Conservation (phyloP, 1,284 basidiomycete species). For the Fistulinella staudtii region DNA sequence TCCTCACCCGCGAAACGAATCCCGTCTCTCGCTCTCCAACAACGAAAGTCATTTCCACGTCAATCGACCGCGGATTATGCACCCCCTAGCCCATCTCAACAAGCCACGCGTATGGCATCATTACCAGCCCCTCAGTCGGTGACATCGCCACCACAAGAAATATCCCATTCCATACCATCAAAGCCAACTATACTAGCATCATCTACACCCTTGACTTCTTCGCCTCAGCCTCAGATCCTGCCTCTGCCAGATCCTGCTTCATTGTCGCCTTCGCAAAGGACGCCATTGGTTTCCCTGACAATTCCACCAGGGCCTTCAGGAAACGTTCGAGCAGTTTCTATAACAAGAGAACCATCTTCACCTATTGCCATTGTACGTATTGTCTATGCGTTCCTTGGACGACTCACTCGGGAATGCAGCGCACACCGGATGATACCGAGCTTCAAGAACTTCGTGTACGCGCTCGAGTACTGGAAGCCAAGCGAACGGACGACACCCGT, state of each 20-base stretch:
- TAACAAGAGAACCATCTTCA: constrained; percentile 25
- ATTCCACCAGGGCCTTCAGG: constrained; percentile 12
- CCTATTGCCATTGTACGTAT: constrained; percentile 26
- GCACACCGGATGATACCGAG: constrained; percentile 47
- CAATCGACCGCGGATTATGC: constrained; percentile 27
- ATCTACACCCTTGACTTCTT: constrained; percentile 15
- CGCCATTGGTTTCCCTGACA: constrained; percentile 16
- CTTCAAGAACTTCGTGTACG: constrained; percentile 82
- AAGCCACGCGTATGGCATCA: constrained; percentile 13
- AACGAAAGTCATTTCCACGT: constrained; percentile 32
- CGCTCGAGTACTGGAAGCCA: constrained; percentile 80
- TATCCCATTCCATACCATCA: too few species aligned
- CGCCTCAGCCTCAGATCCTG: constrained; percentile 14
- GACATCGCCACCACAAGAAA: constrained; percentile 2
- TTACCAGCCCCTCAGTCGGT: constrained; percentile 3
- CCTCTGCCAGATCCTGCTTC: constrained; percentile 12
- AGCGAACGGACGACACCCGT: constrained; percentile 82
- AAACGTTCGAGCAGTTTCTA: constrained; percentile 19
- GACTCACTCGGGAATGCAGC: constrained; percentile 20
- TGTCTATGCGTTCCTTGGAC: background rate
- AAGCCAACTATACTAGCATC: constrained; percentile 10
- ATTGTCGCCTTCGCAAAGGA: constrained; percentile 14
- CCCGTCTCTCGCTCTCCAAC: constrained; percentile 34
- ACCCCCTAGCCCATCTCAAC: constrained; percentile 25
- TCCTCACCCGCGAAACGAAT: constrained; percentile 41